Base-by-base conservation (phyloP, 768 basidiomycete species). In the Auricularia sp. region DNA sequence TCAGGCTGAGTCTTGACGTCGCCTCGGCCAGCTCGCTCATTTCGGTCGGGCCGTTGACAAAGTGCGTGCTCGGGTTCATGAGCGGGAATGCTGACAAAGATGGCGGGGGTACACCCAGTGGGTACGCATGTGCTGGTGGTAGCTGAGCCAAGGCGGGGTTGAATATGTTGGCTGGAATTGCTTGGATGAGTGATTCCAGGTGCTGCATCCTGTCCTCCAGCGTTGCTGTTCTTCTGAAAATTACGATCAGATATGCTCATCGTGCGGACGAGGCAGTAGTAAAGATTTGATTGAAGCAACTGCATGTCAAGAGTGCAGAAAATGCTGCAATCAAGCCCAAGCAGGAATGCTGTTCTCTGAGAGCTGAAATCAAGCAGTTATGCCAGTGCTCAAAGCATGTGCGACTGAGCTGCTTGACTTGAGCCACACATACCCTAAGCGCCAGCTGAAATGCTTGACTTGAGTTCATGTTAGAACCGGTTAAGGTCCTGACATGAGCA, bases 121-220 rank as follows among this genome's bases (percentile, higher is more conserved):
- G 79, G 67, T 77, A 81, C 0, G 72, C 66, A 64, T 79, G 77
- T 5, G 75, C 74, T 21, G 74, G 72, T 4, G 78, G 58, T 58
- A 29, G 23, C 56, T 23, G 6, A 74, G 58, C 68, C 21, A 70
- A 74, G 44, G 69, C 70, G 61, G 87, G 84, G 5, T 86, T 83
- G 69, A 91, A 91, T 23, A 92, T 86, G 0, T 87, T 86, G 12
- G 90, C 83, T 1, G 91, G 90, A 59, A 93, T 91, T 8, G 90
- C 88, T 67, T 91, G 87, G 58, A 93, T 91, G 59, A 92, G 80
- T 10, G 86, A 87, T 73, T 93, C 91, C 12, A 93, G 81, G 67
- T 91, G 90, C 69, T 91, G 88, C 90, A 93, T 92, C 36, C 91
- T 81, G 71, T 92, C 91, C 73, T 93, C 91, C 66, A 93, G 81